phyloP scores from a whole-genome alignment of 2,329 filamentous ascomycete species.

The Phyllosticta paracitricarpa region DNA sequence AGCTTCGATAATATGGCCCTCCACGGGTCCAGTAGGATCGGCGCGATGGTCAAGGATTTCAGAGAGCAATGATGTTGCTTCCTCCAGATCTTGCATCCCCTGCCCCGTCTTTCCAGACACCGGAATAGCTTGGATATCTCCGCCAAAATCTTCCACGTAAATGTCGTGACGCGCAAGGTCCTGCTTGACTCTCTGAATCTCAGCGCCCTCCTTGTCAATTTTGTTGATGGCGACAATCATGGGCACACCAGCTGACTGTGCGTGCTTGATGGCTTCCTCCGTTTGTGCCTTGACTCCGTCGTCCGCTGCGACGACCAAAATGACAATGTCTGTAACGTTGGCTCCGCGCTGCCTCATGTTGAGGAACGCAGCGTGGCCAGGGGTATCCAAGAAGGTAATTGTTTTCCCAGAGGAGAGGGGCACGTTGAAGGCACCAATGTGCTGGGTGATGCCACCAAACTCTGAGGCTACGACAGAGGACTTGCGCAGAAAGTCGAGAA shows the following conservation, averaged over 20 bases:
- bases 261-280: conserved; percentile 90
- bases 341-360: conserved; percentile 94
- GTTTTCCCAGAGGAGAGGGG: conserved; percentile 69
- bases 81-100: conserved; percentile 86
- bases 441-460: conserved; percentile 94
- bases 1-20: conserved; percentile 91
- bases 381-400: conserved; percentile 95
- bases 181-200: conserved; percentile 74
- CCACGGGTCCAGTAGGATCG: conserved; percentile 63
- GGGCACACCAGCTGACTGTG: conserved; percentile 73
- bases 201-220: conserved; percentile 76
- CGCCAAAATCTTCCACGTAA: conserved; percentile 89
- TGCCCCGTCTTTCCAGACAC: conserved; percentile 90
- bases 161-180: conserved; percentile 77
- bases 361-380: conserved; percentile 89
- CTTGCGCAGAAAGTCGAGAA: conserved; percentile 86
- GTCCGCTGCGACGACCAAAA: conserved; percentile 90
- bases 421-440: conserved; percentile 95
- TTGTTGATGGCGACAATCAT: conserved; percentile 99
- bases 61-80: conserved; percentile 74
- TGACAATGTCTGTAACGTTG: conserved; percentile 92
- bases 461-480: conserved; percentile 85
- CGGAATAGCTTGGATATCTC: conserved; percentile 82
- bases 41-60: conserved; percentile 88
- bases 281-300: conserved; percentile 98